phyloP scores from a whole-genome alignment of 2,329 filamentous ascomycete species.

The Diplodia scrobiculata region DNA sequence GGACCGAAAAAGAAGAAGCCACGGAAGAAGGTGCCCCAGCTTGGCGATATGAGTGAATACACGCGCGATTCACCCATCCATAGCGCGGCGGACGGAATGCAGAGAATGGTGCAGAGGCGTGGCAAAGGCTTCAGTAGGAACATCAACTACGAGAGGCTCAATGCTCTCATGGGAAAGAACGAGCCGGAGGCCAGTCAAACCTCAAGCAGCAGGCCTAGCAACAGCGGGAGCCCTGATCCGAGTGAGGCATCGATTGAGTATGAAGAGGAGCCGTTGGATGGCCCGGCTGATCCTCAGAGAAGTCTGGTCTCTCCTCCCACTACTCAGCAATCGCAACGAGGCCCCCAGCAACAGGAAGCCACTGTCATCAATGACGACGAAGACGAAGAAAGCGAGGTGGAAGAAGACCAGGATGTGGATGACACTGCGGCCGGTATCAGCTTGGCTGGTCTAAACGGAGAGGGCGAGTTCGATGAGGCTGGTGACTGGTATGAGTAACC shows the following conservation, averaged over 20 bases:
- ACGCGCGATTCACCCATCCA: constrained; percentile 43
- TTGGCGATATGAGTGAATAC: constrained; percentile 45
- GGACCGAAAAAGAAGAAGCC: constrained; percentile 53
- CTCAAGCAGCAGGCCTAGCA: constrained; percentile 25
- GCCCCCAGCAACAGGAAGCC: background rate
- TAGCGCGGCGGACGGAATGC: constrained; percentile 50
- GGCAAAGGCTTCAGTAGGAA: constrained; percentile 47
- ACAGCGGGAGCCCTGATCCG: constrained; percentile 19
- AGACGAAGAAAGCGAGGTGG: constrained; percentile 19
- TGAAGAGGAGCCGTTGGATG: constrained; percentile 16
- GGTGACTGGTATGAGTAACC: background rate
- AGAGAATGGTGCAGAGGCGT: constrained; percentile 52
- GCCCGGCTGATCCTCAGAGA: background rate
- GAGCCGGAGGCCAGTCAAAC: constrained; percentile 14
- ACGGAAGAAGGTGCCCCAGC: constrained; percentile 42
- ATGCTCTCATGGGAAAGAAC: constrained; percentile 32
- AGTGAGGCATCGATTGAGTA: constrained; percentile 12
- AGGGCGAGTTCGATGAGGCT: constrained; percentile 16
- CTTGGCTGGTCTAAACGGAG: background rate
- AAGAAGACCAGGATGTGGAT: constrained; percentile 10
- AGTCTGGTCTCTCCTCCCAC: constrained; percentile 3
- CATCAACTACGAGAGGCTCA: constrained; percentile 53
- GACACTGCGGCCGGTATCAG: background rate
- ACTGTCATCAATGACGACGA: constrained; percentile 19
- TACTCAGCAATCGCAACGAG: constrained; percentile 14